These are phyloP conservation scores for Dictyostelium firmibasis DNA, from an alignment of 78 protist species.

Conservation along the genomic window DNA sequence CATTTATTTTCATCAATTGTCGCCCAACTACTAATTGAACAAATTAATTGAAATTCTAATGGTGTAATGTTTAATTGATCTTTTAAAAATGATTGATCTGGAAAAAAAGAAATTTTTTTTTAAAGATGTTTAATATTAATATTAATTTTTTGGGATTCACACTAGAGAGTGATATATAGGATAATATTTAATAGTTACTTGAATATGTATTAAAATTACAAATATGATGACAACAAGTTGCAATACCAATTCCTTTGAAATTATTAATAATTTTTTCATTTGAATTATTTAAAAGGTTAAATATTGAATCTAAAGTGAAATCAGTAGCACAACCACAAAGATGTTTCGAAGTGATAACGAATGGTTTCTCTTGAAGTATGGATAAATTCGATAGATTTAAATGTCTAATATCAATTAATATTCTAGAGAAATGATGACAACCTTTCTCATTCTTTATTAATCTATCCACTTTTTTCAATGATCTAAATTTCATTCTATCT, in stretches of 20 bases:
- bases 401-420: conserved; percentile 58
- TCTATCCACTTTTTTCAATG: conserved; percentile 27
- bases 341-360: conserved; percentile 55
- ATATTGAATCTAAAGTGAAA: conserved; percentile 39
- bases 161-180: too few species aligned
- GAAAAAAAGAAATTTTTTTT: too few species aligned
- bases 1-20: conserved; percentile 18
- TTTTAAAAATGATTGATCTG: conserved; percentile 43
- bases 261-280: neutral
- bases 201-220: conserved; percentile 47
- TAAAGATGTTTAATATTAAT: too few species aligned
- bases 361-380: neutral
- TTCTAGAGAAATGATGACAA: conserved; percentile 44
- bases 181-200: conserved; percentile 40
- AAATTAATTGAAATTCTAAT: conserved; percentile 40
- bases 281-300: neutral
- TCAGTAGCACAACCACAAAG: conserved; percentile 76
- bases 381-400: conserved; percentile 23
- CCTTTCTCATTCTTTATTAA: conserved; percentile 25
- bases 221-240: conserved; percentile 76
- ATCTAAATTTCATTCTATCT: conserved; percentile 60
- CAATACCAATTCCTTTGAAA: conserved; percentile 60
- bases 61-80: conserved; percentile 18
- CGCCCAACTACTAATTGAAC: conserved; percentile 74
- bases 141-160: too few species aligned